Percentiles rank a stretch among this genome's conserved stretches.
Conservation (phyloP, 257 asterid species). For the Plectranthus barbatus region DNA sequence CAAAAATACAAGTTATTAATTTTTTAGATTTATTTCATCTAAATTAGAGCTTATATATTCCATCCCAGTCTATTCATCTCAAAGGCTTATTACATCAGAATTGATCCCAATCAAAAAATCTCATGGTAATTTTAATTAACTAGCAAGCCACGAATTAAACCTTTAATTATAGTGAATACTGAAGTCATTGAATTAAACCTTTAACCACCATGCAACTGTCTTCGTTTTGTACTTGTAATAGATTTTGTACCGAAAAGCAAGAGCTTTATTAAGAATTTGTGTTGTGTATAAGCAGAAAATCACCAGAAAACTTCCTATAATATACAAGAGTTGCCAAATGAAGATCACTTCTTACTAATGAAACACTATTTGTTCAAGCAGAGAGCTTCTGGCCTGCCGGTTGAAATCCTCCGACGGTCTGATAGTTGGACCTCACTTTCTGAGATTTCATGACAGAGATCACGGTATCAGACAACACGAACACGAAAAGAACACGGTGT, state of each 20-base stretch:
- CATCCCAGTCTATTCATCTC: too few species aligned
- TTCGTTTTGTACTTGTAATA: too few species aligned
- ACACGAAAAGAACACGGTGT: background rate
- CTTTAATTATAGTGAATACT: too few species aligned
- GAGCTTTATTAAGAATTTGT: background rate
- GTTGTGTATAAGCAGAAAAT: background rate
- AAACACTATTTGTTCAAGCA: conserved; percentile 20
- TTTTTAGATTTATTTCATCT: too few species aligned
- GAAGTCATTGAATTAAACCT: too few species aligned
- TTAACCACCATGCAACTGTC: too few species aligned
- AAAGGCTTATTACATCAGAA: too few species aligned
- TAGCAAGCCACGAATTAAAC: too few species aligned
- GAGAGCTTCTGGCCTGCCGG: conserved; percentile 28
- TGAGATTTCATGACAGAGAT: conserved; percentile 19
- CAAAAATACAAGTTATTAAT: too few species aligned
- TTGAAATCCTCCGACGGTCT: conserved; percentile 37
- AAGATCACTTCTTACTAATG: background rate
- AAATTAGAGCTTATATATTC: too few species aligned
- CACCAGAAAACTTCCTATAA: background rate
- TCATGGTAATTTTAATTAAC: too few species aligned
- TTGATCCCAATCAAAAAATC: too few species aligned
- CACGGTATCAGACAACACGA: background rate
- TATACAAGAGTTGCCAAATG: background rate
- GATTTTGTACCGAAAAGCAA: background rate
- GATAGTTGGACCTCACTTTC: conserved; percentile 72